A percentile compares a stretch with the other conserved stretches of the same genome.
phyloP scores from a whole-genome alignment of 2,329 filamentous ascomycete genomes.

The Fusarium chaquense region DNA sequence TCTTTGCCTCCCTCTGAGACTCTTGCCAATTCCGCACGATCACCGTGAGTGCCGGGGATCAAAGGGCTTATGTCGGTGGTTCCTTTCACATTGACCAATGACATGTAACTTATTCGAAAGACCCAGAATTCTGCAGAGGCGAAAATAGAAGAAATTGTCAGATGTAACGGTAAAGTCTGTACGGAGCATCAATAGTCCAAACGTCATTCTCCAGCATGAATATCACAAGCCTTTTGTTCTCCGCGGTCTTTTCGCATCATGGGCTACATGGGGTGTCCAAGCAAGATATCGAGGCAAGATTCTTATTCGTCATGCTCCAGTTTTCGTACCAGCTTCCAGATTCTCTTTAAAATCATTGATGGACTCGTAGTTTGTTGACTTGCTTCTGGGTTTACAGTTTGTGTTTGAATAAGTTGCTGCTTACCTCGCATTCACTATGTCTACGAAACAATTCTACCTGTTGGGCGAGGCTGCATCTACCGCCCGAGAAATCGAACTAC shows the following conservation, averaged over 20 bases:
- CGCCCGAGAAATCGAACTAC: neutral
- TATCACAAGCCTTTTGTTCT: neutral
- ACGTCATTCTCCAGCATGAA: neutral
- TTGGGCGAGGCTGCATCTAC: neutral
- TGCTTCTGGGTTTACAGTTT: accelerated
- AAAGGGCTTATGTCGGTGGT: neutral
- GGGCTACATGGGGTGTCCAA: neutral
- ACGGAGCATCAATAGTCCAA: neutral
- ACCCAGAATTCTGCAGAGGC: neutral
- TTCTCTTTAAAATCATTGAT: neutral
- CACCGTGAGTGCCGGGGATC: neutral
- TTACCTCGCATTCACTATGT: neutral
- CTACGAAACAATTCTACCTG: slow-evolving; percentile 11
- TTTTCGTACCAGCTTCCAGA: neutral
- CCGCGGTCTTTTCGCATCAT: neutral
- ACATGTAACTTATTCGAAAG: neutral
- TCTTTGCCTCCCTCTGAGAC: neutral
- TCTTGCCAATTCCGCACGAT: neutral
- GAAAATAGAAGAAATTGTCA: slow-evolving; percentile 1
- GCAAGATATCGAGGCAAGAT: neutral
- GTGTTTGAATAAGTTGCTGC: accelerated
- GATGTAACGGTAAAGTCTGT: slow-evolving; percentile 1
- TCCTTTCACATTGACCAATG: neutral
- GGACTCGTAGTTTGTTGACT: neutral
- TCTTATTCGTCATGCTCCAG: neutral